Evolutionary conservation across 2,329 filamentous ascomycete species (phyloP).

Genomic region (Cladosporium sp.): DNA sequence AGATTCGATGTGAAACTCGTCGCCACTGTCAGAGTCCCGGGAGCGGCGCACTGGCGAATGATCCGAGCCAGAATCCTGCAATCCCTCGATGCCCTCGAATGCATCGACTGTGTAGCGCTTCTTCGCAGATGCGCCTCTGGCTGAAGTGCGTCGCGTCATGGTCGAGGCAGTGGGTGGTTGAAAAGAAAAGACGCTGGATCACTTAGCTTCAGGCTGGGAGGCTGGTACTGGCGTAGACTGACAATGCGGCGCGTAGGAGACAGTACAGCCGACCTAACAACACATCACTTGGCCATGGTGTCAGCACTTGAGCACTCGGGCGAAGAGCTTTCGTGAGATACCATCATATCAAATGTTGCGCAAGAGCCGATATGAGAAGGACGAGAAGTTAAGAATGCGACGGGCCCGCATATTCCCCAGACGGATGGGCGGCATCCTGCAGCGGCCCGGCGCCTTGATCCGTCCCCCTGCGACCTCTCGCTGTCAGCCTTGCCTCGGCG

Average conservation of each 20-base stretch:
- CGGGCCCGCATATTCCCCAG: not conserved
- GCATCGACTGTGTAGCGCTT: slow-evolving; percentile 31
- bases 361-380: too few relatives aligned
- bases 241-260: too few relatives aligned
- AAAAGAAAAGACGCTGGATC: slow-evolving; percentile 2
- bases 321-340: too few relatives aligned
- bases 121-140: slow-evolving; percentile 14
- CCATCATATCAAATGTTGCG: too few relatives aligned
- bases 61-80: slow-evolving; percentile 13
- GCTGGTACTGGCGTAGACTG: too few relatives aligned
- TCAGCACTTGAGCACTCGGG: too few relatives aligned
- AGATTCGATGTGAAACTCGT: slow-evolving; percentile 32
- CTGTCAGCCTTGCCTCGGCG: not conserved
- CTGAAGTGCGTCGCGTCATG: slow-evolving; percentile 18
- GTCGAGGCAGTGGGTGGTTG: not conserved
- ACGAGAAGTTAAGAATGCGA: too few relatives aligned
- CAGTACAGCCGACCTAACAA: too few relatives aligned
- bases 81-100: slow-evolving; percentile 29
- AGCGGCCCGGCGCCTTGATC: not conserved
- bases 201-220: slow-evolving; percentile 7
- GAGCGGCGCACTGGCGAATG: slow-evolving; percentile 3
- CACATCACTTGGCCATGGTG: too few relatives aligned
- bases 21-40: slow-evolving; percentile 12
- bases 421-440: not conserved
- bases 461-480: not conserved